Base-by-base conservation (phyloP, 495 filamentous ascomycete genomes). In the Lasiosphaeria ovina region DNA sequence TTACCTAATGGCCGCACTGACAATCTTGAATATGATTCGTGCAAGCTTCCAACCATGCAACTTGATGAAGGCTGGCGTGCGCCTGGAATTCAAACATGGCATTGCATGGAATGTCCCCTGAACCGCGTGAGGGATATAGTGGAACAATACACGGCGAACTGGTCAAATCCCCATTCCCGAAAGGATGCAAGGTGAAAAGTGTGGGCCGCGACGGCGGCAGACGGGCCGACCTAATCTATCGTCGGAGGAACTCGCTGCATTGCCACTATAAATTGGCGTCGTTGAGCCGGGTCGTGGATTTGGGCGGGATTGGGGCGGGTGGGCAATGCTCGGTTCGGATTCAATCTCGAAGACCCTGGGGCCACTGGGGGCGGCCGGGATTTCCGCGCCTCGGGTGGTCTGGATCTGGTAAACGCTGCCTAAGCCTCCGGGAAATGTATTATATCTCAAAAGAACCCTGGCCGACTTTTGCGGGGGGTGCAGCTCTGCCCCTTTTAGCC, bases 341-440 rank as follows among this genome's bases (percentile, higher is more conserved):
- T n/a, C 38, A 42, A 47, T 47, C 44, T 47, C 10, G 14, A 31
- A 8, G 7, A 5, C 6, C n/a, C 11, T 51, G 49, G 32, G 49
- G 24, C 32, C 17, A 11, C 11, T 31, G 11, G 24, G 11, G 4
- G 49, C 11, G 49, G 17, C 49, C 16, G 49, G 49, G 12, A 51
- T 32, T 32, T 51, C n/a, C 35, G 40, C 44, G n/a, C 6, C 32
- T 36, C 45, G 56, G 56, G 51, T 51, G 8, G 49, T 53, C 57
- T 59, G 35, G 35, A 59, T 59, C 50, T 53, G 57, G 57, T 17
- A 59, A 53, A 44, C 57, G 57, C 50, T 53, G 17, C 35, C n/a
- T 34, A 45, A 59, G 36, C 57, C 57, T 59, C 57, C 57, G 57
- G 48, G 50, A 59, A 44, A 53, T 59, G 17, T 59, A 17, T 47